Evolutionary conservation across 176 grass and related monocot genomes (phyloP).

Genomic region (Lolium rigidum): DNA sequence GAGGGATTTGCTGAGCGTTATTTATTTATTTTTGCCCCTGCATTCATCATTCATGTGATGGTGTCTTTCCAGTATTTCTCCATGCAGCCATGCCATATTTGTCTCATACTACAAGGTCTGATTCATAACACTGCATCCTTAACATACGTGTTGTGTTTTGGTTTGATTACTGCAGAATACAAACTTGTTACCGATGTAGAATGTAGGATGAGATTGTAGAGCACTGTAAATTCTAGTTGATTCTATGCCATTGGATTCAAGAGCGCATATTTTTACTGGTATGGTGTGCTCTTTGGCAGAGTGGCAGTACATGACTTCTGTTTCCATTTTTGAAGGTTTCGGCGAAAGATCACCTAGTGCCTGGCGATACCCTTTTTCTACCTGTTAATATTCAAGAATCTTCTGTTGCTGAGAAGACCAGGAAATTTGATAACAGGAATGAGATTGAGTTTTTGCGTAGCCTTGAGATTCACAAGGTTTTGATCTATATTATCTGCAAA

Average conservation of each 20-base stretch:
- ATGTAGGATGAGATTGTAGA: neutral
- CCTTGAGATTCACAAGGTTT: constrained; percentile 88
- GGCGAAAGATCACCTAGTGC: constrained; percentile 74
- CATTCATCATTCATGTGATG: neutral
- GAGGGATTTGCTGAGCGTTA: neutral
- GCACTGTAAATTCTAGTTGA: neutral
- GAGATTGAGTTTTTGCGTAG: constrained; percentile 73
- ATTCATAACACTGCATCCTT: neutral
- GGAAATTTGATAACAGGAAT: constrained; percentile 55
- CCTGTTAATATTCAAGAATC: constrained; percentile 65
- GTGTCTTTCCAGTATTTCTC: constrained; percentile 4
- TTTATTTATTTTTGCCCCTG: neutral
- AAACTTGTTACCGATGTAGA: neutral
- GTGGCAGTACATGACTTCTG: constrained; percentile 39
- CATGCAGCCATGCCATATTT: constrained; percentile 1
- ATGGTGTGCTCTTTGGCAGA: neutral
- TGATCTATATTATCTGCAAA: constrained; percentile 20
- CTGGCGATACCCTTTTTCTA: constrained; percentile 84
- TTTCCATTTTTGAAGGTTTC: constrained; percentile 69
- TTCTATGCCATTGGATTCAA: constrained; percentile 27
- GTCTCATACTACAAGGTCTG: neutral
- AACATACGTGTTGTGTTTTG: constrained; percentile 12
- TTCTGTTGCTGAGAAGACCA: constrained; percentile 52
- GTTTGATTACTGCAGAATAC: neutral
- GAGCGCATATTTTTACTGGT: constrained; percentile 6